phyloP scores from a whole-genome alignment of 495 filamentous ascomycete genomes.

The Penicillium arizonense region DNA sequence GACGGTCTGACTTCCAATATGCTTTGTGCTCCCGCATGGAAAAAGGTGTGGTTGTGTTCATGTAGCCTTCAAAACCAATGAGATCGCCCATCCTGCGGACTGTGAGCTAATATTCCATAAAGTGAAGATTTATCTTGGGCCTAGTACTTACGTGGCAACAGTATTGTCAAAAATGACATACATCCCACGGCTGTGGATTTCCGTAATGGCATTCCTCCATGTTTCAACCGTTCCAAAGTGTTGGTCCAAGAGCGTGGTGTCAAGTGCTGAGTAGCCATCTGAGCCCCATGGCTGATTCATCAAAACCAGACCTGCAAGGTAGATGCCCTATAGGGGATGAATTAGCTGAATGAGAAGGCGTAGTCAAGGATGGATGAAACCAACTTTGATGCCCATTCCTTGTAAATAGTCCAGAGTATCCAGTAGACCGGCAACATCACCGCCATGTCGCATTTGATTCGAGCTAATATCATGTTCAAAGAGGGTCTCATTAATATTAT shows the following conservation, averaged over 20 bases:
- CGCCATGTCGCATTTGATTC: constrained; percentile 74
- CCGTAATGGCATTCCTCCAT: constrained; percentile 64
- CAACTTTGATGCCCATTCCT: constrained; percentile 71
- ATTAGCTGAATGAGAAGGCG: constrained; percentile 1
- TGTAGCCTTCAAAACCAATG: constrained; percentile 65
- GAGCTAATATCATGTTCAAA: constrained; percentile 69
- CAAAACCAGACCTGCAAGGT: constrained; percentile 65
- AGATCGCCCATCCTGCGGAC: constrained; percentile 60
- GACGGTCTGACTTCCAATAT: constrained; percentile 55
- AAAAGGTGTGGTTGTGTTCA: constrained; percentile 67
- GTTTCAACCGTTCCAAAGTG: constrained; percentile 63
- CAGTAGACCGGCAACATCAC: constrained; percentile 62
- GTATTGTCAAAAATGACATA: constrained; percentile 74
- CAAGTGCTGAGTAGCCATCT: constrained; percentile 66
- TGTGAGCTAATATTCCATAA: not conserved
- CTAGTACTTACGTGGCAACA: constrained; percentile 58
- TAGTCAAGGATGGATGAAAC: not conserved
- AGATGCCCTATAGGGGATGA: constrained; percentile 51
- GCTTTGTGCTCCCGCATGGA: constrained; percentile 53
- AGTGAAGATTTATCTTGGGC: not conserved
- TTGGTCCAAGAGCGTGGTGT: constrained; percentile 68
- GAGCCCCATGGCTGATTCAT: constrained; percentile 73
- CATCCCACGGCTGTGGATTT: constrained; percentile 66
- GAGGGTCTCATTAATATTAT: constrained; percentile 65
- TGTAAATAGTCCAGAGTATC: constrained; percentile 72